Base-by-base conservation (phyloP, 1,284 basidiomycete genomes). In the Boletus semigastroideus region DNA sequence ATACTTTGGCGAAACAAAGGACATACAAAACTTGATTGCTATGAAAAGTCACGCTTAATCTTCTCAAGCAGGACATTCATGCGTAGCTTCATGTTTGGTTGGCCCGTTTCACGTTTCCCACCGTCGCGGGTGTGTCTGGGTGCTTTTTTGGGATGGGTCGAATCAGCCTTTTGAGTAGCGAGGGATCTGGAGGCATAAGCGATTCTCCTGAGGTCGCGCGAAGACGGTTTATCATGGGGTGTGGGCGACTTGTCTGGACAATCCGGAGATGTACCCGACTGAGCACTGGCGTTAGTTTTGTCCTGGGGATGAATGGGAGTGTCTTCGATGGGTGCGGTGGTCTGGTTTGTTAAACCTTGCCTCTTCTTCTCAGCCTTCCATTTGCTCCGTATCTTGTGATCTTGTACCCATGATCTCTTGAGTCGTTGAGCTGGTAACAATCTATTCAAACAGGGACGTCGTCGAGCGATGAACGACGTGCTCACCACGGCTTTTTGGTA, bases 61-160 rank as follows among this genome's bases (percentile, higher is more conserved):
- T 83, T 84, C 62, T 87, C 85, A 42, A 91, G 76, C 75, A 91
- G 78, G n/a, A 79, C 82, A 57, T 80, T 78, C 88, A 91, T 91
- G 25, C 88, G 80, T 50, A 86, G 65, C 58, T 83, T 84, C 89
- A 91, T 91, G 62, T 90, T 79, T 11, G 88, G 88, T 61, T 90
- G 89, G 7, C 84, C 72, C 59, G 77, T 66, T 36, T 74, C 72
- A 47, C 60, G 46, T 38, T 60, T 60, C 27, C 59, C 55, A 41
- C 59, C 56, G 28, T 42, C 19, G 28, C n/a, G 53, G 40, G 36
- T 16, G 31, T 27, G 37, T 39, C 36, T 17, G 8, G 40, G 22
- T n/a, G 17, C 16, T 30, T 39, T 41, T 44, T 45, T 53, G 50
- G 64, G 67, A 38, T 70, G 72, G 17, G 78, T 60, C 9, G 75